A percentile compares a stretch with the other conserved stretches of the same genome.
Conservation (phyloP, 108 stramenopile species). For the Pelagomonas calceolata region DNA sequence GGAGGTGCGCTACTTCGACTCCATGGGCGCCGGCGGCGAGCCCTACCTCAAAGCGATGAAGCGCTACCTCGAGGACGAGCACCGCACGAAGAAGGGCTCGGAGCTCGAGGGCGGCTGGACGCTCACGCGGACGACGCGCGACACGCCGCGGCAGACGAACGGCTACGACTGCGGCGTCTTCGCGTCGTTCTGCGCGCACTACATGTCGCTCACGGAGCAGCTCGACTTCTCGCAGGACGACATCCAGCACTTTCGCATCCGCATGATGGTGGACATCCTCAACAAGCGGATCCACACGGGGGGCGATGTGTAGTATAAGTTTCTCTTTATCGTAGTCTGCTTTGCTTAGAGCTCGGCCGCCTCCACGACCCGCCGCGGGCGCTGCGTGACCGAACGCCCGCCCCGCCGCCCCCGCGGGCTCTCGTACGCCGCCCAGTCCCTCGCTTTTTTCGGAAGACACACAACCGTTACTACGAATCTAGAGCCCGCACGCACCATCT, state of each 20-base stretch:
- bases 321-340: no score
- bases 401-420: no score
- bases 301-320: no score
- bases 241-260: conserved; percentile 7
- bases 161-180: conserved; percentile 24
- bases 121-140: neutral
- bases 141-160: conserved; percentile 15
- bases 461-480: no score
- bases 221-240: conserved; percentile 13
- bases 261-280: conserved; percentile 7
- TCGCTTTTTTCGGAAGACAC: no score
- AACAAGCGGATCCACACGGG: neutral
- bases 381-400: no score
- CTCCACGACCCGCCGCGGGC: no score
- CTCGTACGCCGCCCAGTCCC: no score
- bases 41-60: conserved; percentile 13
- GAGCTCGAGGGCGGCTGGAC: conserved; percentile 9
- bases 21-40: conserved; percentile 28
- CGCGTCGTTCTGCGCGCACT: conserved; percentile 11
- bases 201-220: conserved; percentile 5
- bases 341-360: no score
- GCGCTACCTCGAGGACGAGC: conserved; percentile 34
- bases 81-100: conserved; percentile 19
- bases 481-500: conserved; percentile 2
- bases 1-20: conserved; percentile 40